Evolutionary conservation across 768 basidiomycete species (phyloP).

Genomic region (Inosperma sp.): DNA sequence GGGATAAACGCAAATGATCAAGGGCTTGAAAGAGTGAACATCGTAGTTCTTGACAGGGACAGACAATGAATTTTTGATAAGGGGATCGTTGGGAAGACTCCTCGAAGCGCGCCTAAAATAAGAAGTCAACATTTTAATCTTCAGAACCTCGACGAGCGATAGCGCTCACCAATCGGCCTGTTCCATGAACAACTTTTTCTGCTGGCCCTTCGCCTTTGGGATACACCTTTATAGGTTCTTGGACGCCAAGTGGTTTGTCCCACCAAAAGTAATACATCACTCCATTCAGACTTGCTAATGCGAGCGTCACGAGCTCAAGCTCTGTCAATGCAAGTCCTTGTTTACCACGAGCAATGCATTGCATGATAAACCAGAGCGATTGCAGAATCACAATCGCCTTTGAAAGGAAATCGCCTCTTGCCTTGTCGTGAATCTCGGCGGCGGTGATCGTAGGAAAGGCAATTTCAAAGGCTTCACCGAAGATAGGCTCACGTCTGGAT

Average conservation of each 20-base stretch:
- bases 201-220: background rate
- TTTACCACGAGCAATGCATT: conserved; percentile 19
- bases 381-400: conserved; percentile 27
- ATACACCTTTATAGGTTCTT: background rate
- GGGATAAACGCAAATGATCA: background rate
- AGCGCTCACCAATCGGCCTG: too few relatives aligned
- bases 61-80: too few relatives aligned
- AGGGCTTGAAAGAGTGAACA: too few relatives aligned
- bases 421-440: conserved; percentile 9
- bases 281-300: conserved; percentile 16
- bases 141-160: too few relatives aligned
- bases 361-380: conserved; percentile 27
- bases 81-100: too few relatives aligned
- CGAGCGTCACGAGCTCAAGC: conserved; percentile 32
- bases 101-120: too few relatives aligned
- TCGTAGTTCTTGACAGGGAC: too few relatives aligned
- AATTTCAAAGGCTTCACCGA: background rate
- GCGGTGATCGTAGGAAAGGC: background rate
- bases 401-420: conserved; percentile 26
- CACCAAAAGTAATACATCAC: conserved; percentile 6
- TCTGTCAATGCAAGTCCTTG: conserved; percentile 24
- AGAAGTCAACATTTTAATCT: too few relatives aligned
- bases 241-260: background rate
- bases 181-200: background rate
- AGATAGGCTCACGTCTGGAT: background rate